phyloP scores from a whole-genome alignment of 2,329 filamentous ascomycete species.

The Venturia pyrina region DNA sequence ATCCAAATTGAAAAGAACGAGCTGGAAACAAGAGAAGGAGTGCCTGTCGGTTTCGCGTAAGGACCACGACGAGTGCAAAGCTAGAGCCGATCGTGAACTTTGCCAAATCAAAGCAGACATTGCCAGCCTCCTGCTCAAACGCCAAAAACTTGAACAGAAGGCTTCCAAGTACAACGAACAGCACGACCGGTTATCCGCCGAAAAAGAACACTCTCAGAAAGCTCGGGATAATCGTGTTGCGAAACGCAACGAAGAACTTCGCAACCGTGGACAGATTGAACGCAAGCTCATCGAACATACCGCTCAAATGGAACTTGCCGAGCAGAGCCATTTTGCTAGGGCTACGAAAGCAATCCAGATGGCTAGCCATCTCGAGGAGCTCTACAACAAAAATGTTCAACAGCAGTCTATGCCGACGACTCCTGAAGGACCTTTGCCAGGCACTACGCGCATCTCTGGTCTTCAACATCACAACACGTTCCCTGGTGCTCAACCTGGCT shows the following conservation, averaged over 20 bases:
- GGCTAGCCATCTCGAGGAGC: conserved; percentile 29
- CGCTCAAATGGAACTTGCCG: conserved; percentile 28
- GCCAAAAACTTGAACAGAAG: conserved; percentile 61
- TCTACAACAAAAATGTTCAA: conserved; percentile 24
- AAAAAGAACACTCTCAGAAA: conserved; percentile 54
- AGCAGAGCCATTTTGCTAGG: conserved; percentile 28
- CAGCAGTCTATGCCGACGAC: conserved; percentile 34
- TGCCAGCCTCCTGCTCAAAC: conserved; percentile 43
- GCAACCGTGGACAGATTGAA: conserved; percentile 25
- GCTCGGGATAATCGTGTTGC: conserved; percentile 44
- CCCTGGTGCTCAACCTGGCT: conserved; percentile 12
- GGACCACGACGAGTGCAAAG: conserved; percentile 53
- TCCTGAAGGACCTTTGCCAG: conserved; percentile 51
- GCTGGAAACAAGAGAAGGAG: conserved; percentile 45
- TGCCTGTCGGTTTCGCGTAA: conserved; percentile 39
- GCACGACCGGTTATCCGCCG: conserved; percentile 58
- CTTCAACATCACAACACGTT: conserved; percentile 20
- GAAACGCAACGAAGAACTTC: conserved; percentile 28
- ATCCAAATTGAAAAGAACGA: conserved; percentile 39
- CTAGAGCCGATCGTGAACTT: conserved; percentile 51
- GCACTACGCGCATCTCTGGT: conserved; percentile 32
- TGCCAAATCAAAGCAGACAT: conserved; percentile 56
- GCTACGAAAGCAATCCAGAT: conserved; percentile 26
- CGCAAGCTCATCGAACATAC: conserved; percentile 29
- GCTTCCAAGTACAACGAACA: conserved; percentile 62